Evolutionary conservation across 2,329 filamentous ascomycete species (phyloP).

Genomic region (Aspergillus latus): DNA sequence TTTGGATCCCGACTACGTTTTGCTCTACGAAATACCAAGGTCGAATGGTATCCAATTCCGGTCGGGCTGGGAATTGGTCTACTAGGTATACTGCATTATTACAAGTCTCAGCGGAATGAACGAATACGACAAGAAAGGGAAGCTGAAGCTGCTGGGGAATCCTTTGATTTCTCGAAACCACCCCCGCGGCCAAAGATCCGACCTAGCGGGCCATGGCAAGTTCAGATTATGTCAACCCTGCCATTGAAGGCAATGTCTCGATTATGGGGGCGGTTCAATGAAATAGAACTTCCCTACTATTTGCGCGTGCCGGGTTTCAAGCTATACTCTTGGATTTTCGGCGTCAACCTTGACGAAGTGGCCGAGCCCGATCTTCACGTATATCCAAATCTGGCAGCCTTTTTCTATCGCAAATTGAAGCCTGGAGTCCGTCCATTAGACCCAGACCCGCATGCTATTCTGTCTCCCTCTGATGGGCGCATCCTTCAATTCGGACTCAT

Average conservation of each 20-base stretch:
- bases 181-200: constrained; percentile 64
- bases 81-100: constrained; percentile 79
- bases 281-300: constrained; percentile 82
- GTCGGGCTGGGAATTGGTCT: constrained; percentile 82
- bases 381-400: constrained; percentile 90
- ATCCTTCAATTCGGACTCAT: constrained; percentile 91
- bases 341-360: constrained; percentile 86
- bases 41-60: constrained; percentile 89
- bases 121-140: constrained; percentile 52
- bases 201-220: constrained; percentile 86
- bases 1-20: constrained; percentile 58
- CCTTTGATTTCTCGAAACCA: constrained; percentile 37
- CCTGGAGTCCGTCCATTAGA: constrained; percentile 84
- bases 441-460: constrained; percentile 71
- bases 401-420: constrained; percentile 95
- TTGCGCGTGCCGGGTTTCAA: constrained; percentile 87
- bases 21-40: constrained; percentile 63
- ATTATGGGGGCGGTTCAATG: constrained; percentile 88
- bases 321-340: constrained; percentile 85
- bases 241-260: constrained; percentile 88
- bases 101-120: constrained; percentile 63
- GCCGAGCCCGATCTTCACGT: constrained; percentile 82
- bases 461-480: constrained; percentile 87
- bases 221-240: constrained; percentile 89
- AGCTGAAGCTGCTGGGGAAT: constrained; percentile 43